A percentile compares a stretch with the other conserved stretches of the same genome.
phyloP scores from a whole-genome alignment of 2,329 filamentous ascomycete species.

The Xylariaceae sp. region DNA sequence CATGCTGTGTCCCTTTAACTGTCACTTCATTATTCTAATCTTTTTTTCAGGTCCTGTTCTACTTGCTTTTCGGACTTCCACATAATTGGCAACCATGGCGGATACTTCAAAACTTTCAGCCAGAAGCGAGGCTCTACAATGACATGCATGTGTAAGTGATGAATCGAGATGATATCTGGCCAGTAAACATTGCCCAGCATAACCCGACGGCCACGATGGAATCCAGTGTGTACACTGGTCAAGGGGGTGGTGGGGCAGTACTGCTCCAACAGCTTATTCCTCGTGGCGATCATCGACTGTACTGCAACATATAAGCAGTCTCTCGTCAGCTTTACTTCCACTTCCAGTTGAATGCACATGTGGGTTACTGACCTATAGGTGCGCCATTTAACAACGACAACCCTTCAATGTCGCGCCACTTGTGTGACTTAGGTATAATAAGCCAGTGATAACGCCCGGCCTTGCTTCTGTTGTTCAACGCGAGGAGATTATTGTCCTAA shows the following conservation, averaged over 20 bases:
- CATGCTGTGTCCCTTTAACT: not conserved
- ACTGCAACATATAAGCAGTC: not conserved
- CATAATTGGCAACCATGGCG: slow-evolving; percentile 31
- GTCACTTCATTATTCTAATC: not conserved
- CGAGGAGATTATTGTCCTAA: too few species aligned
- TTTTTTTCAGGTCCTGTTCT: too few species aligned
- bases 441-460: slow-evolving; percentile 19
- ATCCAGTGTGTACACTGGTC: slow-evolving; percentile 14
- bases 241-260: not conserved
- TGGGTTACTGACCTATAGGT: too few species aligned
- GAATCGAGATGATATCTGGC: slow-evolving; percentile 32
- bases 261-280: not conserved
- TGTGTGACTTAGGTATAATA: slow-evolving; percentile 15
- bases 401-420: slow-evolving; percentile 17
- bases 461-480: not conserved
- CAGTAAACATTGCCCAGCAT: slow-evolving; percentile 22
- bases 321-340: too few species aligned
- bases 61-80: slow-evolving; percentile 30
- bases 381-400: not conserved
- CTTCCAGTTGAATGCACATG: too few species aligned
- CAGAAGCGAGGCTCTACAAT: slow-evolving; percentile 25
- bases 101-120: slow-evolving; percentile 28
- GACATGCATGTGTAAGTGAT: slow-evolving; percentile 33
- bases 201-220: slow-evolving; percentile 29
- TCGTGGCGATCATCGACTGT: slow-evolving; percentile 8